phyloP scores from a whole-genome alignment of 371 early-diverging fungal genomes.

The Thermomucor indicae-seudaticae region DNA sequence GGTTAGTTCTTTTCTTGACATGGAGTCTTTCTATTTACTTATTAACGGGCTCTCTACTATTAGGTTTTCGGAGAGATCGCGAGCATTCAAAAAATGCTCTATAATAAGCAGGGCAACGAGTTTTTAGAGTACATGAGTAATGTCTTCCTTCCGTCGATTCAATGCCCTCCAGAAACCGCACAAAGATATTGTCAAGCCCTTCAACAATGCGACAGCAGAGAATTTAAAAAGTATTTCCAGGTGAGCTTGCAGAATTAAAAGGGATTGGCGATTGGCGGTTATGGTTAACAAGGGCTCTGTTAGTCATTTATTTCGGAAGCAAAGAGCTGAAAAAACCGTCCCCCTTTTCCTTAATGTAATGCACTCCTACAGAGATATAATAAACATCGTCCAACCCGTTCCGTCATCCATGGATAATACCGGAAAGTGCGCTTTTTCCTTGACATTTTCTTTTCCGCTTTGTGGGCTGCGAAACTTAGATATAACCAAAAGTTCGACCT shows the following conservation, averaged over 20 bases:
- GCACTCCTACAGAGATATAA: not conserved
- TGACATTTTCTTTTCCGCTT: not conserved
- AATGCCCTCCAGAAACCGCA: slow-evolving; percentile 62
- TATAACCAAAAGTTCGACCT: not conserved
- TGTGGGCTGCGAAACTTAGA: not conserved
- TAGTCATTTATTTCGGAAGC: slow-evolving; percentile 42
- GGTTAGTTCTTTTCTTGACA: slow-evolving; percentile 30
- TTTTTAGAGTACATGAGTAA: slow-evolving; percentile 64
- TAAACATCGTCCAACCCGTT: not conserved
- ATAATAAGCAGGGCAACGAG: slow-evolving; percentile 55
- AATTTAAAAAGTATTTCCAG: slow-evolving; percentile 71
- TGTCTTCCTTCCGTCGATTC: slow-evolving; percentile 64
- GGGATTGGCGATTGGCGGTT: not conserved
- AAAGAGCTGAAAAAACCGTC: slow-evolving; percentile 13
- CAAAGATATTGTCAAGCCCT: slow-evolving; percentile 64
- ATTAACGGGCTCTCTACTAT: not conserved
- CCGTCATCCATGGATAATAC: not conserved
- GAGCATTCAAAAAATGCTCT: slow-evolving; percentile 66
- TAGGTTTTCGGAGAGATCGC: slow-evolving; percentile 81
- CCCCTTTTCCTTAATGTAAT: not conserved
- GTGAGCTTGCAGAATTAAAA: slow-evolving; percentile 29
- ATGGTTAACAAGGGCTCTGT: not conserved
- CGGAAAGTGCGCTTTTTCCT: not conserved
- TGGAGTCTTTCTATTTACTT: not conserved
- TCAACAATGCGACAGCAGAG: slow-evolving; percentile 61